Conservation (phyloP, 768 basidiomycete species). For the Tulasnella calospora region DNA sequence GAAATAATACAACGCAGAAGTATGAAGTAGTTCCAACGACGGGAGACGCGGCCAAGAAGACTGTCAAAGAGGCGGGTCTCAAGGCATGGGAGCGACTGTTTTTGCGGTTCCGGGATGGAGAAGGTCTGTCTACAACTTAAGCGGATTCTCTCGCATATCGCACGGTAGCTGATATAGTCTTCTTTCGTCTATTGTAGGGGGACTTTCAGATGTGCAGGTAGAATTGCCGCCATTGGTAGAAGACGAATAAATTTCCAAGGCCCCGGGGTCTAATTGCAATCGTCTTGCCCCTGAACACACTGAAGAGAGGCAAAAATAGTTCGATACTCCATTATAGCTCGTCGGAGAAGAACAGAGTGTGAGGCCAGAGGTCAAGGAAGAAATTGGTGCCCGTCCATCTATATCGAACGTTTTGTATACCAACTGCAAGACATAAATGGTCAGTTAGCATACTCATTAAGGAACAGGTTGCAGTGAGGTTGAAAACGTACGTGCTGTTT, state of each 20-base stretch:
- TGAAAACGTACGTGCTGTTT: conserved; percentile 42
- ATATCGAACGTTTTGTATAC: neutral
- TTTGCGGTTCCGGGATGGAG: conserved; percentile 18
- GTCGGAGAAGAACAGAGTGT: too few species aligned
- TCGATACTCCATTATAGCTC: neutral
- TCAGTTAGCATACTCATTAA: neutral
- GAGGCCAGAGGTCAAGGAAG: neutral
- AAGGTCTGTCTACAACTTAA: neutral
- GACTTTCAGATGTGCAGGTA: conserved; percentile 11
- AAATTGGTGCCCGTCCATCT: neutral
- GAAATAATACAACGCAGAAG: conserved; percentile 2
- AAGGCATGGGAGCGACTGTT: conserved; percentile 21
- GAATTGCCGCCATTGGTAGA: conserved; percentile 15
- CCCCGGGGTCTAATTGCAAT: neutral
- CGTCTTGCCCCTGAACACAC: neutral
- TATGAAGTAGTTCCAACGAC: conserved; percentile 8
- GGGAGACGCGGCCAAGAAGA: conserved; percentile 11
- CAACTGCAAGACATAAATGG: neutral
- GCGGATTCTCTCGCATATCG: neutral
- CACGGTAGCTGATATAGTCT: neutral
- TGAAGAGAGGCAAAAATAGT: neutral
- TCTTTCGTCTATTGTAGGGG: conserved; percentile 8
- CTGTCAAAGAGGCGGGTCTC: conserved; percentile 18
- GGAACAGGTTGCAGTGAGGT: neutral
- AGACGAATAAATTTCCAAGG: neutral